Base-by-base conservation (phyloP, 2,329 filamentous ascomycete species). In the Penicillium sp. region DNA sequence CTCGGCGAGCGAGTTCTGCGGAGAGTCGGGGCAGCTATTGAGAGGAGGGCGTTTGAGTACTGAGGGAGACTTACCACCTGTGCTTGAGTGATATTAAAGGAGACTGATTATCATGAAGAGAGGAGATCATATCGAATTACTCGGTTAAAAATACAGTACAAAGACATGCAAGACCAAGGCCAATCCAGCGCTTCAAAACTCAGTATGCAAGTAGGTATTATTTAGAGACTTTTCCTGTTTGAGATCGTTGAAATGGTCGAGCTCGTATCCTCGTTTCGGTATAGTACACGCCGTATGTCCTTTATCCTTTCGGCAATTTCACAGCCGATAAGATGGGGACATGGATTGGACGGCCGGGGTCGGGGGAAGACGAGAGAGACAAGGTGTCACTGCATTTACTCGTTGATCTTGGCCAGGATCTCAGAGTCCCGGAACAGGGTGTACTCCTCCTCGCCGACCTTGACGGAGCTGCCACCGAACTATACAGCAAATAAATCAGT, bases 341-440 rank as follows among this genome's bases (percentile, higher is more conserved):
- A 39, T 40, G 41, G 40, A 51, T 37, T 35, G 24, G 45, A 42
- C 46, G 44, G 49, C 40, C 49, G 46, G 49, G 53, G 47, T 49
- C 38, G 18, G 34, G 27, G 32, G 42, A 54, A 55, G 49, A 46
- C 50, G 50, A 53, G 50, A 54, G 44, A 51, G 42, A 44, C 32
- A 50, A 28, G 42, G 46, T 27, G 40, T 44, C 29, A 41, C 45
- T 39, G 44, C 45, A 40, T 78, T 77, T 87, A 95, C 80, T 97
- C 91, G 76, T 89, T 95, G 81, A 98, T 95, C 86, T 97, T 98
- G 72, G 93, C 93, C 52, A 98, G 83, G 61, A 98, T 88, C 72
- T 98, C 93, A 77, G 89, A 87, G 75, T 98, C 93, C 66, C 93
- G 82, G 86, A 95, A 98, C 57, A 98, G 83, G 56, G 86, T 84